Evolutionary conservation across 73 alveolate genomes (phyloP), one percentile per base, ranked within the genome.

Genomic region (Paramecium sonneborni): DNA sequence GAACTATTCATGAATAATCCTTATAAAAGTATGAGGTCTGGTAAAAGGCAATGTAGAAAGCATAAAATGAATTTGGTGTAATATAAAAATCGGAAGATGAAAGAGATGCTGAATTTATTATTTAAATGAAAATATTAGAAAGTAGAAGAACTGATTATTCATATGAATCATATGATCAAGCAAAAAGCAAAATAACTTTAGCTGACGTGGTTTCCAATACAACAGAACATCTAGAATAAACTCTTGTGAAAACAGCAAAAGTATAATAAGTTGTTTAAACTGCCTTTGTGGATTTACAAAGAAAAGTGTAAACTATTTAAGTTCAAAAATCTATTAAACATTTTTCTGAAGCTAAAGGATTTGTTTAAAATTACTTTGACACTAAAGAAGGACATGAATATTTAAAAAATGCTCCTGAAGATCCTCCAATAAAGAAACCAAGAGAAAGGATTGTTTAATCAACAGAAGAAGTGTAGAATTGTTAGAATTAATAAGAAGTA

Each of bases 71-170:
- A 69, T 88, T 69, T 70, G 94, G 94, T 9, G 74, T 88, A 8
- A 88, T 88, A 1, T 32, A 88, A 43, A 88, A 88, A 70, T 70
- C 94, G 1, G 94, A 88, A 70, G 94, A 88, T 69, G 94, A 88
- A 48, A 88, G 91, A 43, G 94, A 88, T 72, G 94, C 94, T 23
- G 94, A 88, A 32, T 88, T 88, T 46, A 88, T 69, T 14, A 88
- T 88, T 41, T 30, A 88, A 48, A 56, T 88, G 86, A 88, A 52
- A 69, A 88, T 88, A n/a, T 38, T 88, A 7, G 94, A 88, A 70
- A 88, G 94, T 28, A 34, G 94, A 41, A 88, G 74, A 82, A 88
- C 91, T 37, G 94, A 88, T 69, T 88, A 69, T 52, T 69, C 85
- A 38, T 43, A 37, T 43, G 89, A 88, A 88, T 43, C 70, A 43